Conservation (phyloP, 352 stramenopile species). For the Phytophthora quininea region DNA sequence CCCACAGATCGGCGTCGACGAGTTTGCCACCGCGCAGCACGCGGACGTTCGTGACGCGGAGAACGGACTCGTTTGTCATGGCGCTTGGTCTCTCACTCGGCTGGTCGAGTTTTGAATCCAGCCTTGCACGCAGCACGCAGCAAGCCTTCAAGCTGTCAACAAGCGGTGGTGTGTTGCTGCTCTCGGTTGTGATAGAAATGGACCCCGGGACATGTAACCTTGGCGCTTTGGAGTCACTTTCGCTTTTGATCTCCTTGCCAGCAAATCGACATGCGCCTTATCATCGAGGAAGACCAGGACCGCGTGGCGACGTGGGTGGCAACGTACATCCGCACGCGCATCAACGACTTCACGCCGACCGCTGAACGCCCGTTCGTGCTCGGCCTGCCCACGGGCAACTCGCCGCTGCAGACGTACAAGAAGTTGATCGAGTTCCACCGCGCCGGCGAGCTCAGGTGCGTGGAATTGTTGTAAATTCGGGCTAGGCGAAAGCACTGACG, state of each 20-base stretch:
- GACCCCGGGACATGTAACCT: not conserved
- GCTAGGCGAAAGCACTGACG: not conserved
- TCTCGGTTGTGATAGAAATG: not conserved
- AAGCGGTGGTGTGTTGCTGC: not conserved
- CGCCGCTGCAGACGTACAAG: conserved; percentile 83
- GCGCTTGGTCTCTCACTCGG: not conserved
- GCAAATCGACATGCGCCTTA: conserved; percentile 65
- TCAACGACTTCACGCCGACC: conserved; percentile 80
- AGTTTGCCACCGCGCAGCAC: conserved; percentile 55
- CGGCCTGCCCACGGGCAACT: conserved; percentile 86
- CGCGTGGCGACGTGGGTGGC: conserved; percentile 80
- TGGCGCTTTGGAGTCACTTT: conserved; percentile 1
- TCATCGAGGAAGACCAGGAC: conserved; percentile 81
- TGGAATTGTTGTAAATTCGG: not conserved
- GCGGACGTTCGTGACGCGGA: conserved; percentile 70
- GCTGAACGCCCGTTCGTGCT: conserved; percentile 82
- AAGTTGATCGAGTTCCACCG: conserved; percentile 79
- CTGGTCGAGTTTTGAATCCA: conserved; percentile 4
- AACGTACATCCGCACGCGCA: conserved; percentile 81
- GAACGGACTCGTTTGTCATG: conserved; percentile 18
- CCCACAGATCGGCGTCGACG: conserved; percentile 50
- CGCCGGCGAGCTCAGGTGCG: conserved; percentile 41
- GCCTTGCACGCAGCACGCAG: no score
- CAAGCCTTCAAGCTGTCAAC: not conserved
- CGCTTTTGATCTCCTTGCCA: conserved; percentile 5